These are phyloP conservation scores for Gnomoniopsis smithogilvyi DNA, from an alignment of 2,329 filamentous ascomycete genomes.

Conservation along the genomic window DNA sequence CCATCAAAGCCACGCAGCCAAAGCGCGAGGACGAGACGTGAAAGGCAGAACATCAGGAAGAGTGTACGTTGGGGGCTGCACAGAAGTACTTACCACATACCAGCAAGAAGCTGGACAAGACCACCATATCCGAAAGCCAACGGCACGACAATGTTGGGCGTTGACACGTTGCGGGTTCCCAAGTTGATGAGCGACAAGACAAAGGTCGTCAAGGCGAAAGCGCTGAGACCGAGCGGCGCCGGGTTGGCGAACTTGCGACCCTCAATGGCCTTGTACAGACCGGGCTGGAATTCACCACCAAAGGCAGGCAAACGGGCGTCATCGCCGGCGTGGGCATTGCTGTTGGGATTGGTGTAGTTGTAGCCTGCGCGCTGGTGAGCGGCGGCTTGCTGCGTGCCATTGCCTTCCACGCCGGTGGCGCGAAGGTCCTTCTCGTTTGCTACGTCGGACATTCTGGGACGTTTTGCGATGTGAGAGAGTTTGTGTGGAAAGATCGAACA, in stretches of 20 bases:
- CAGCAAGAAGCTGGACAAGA: constrained; percentile 73
- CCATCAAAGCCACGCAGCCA: too few species aligned
- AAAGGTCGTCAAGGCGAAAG: constrained; percentile 82
- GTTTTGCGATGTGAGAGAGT: not conserved
- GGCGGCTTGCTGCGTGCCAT: constrained; percentile 1
- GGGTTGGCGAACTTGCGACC: constrained; percentile 77
- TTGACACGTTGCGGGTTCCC: constrained; percentile 54
- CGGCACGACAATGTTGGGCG: constrained; percentile 65
- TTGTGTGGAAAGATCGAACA: not conserved
- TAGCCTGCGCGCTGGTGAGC: constrained; percentile 29
- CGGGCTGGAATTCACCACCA: constrained; percentile 71
- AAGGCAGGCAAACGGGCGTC: constrained; percentile 53
- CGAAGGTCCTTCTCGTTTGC: constrained; percentile 14
- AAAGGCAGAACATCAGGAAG: too few species aligned
- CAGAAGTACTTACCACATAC: constrained; percentile 70
- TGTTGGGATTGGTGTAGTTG: constrained; percentile 38
- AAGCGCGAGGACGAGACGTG: too few species aligned
- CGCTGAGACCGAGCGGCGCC: constrained; percentile 70
- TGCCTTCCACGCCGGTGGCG: constrained; percentile 8
- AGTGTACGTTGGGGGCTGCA: too few species aligned
- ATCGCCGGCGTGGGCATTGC: constrained; percentile 28
- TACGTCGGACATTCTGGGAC: constrained; percentile 1
- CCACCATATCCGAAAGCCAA: constrained; percentile 74
- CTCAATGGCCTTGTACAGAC: constrained; percentile 59
- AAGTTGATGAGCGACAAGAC: constrained; percentile 74